Base-by-base conservation (phyloP, 768 basidiomycete species). In the Boletus rubroflammeus region DNA sequence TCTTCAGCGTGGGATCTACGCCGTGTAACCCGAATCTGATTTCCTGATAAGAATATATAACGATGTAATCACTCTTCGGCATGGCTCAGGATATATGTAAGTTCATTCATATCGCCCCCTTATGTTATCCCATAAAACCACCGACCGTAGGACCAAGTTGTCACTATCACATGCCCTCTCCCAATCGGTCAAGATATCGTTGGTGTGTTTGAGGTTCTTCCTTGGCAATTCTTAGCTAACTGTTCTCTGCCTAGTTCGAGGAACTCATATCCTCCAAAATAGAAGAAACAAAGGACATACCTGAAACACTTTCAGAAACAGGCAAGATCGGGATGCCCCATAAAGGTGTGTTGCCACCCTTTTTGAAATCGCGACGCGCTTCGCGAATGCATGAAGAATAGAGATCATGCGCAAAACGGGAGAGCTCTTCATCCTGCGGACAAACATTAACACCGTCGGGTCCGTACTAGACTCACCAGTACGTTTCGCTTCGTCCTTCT, bases 341-440 rank as follows among this genome's bases (percentile, higher is more conserved):
- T 67, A 88, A 88, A 78, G 86, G 88, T 85, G 52, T 17, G 68
- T 64, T 40, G 25, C 10, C 38, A 43, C 43, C 11, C 39, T 10
- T 17, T 21, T 46, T 44, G 57, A 41, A 25, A 31, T 29, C 54
- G 25, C 25, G 53, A 58, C 34, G 47, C 19, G 42, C 23, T 51
- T 56, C 48, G 46, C 56, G 55, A 62, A 59, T 28, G 26, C 52
- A 51, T 64, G 46, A 53, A 46, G 21, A 55, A 55, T 59, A 83
- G 95, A 97, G 69, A 98, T 98, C 66, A 96, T 98, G 95, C 89
- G 90, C 67, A 92, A 97, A 72, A 98, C 96, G 58, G 95, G 95
- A 41, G 90, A 93, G 62, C 76, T 98, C 39, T 98, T 98, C 73
- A 84, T 98, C 36, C 76, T 97, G 61, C 80, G 95, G 58, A 93